phyloP scores from a whole-genome alignment of 2,329 filamentous ascomycete genomes.

The Venturia carpophila region DNA sequence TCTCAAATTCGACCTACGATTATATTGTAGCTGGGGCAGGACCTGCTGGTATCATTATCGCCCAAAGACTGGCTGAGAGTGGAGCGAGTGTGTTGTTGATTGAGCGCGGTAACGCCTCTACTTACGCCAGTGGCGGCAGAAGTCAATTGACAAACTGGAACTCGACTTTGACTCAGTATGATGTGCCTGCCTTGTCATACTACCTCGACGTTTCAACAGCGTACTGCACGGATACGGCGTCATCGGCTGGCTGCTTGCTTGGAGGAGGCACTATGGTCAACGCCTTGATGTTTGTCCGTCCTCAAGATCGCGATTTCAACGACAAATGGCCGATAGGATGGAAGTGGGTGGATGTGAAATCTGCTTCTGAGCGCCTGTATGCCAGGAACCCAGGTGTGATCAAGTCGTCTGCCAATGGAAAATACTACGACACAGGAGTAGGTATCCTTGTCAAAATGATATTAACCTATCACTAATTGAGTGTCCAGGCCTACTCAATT shows the following conservation, averaged over 20 bases:
- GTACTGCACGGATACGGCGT: conserved; percentile 37
- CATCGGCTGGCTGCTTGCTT: conserved; percentile 44
- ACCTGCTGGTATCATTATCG: conserved; percentile 46
- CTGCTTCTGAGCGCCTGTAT: conserved; percentile 39
- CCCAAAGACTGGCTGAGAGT: conserved; percentile 43
- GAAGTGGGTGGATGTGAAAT: conserved; percentile 43
- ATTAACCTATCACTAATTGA: not conserved
- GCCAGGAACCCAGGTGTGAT: conserved; percentile 39
- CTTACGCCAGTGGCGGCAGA: conserved; percentile 28
- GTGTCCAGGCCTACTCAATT: conserved; percentile 38
- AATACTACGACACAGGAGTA: conserved; percentile 33
- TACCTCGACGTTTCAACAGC: conserved; percentile 41
- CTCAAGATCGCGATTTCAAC: conserved; percentile 47
- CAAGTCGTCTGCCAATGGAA: conserved; percentile 38
- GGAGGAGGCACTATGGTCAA: conserved; percentile 49
- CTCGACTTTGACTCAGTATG: conserved; percentile 42
- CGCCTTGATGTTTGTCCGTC: conserved; percentile 47
- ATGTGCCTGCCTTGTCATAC: conserved; percentile 46
- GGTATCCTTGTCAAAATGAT: not conserved
- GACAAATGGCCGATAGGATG: conserved; percentile 43
- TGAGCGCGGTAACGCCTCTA: conserved; percentile 45
- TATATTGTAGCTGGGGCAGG: conserved; percentile 44
- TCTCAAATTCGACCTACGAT: conserved; percentile 22
- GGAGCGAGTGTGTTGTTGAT: conserved; percentile 46
- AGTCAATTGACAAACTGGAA: conserved; percentile 29